A percentile compares a stretch with the other conserved stretches of the same genome.
These are phyloP conservation scores for Mycena venus DNA, from an alignment of 768 basidiomycete species.

Conservation along the genomic window DNA sequence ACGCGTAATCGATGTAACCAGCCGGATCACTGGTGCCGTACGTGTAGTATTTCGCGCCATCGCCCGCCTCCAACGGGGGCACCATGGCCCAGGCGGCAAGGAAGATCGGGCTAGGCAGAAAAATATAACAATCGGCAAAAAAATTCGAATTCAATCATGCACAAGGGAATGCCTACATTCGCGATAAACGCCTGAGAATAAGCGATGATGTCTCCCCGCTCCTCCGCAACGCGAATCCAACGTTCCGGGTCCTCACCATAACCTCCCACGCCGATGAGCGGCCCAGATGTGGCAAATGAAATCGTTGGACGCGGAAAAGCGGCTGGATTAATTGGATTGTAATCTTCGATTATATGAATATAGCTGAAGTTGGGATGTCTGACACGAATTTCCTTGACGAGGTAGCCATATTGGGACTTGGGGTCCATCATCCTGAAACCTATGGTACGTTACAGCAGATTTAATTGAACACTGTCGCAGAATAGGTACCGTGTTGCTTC, in stretches of 20 bases:
- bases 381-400: slow-evolving; percentile 41
- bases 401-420: slow-evolving; percentile 45
- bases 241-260: slow-evolving; percentile 50
- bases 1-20: slow-evolving; percentile 53
- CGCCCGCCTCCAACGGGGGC: slow-evolving; percentile 38
- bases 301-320: slow-evolving; percentile 54
- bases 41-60: slow-evolving; percentile 37
- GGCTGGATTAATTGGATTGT: background rate
- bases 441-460: background rate
- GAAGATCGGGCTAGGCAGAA: slow-evolving; percentile 43
- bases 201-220: slow-evolving; percentile 29
- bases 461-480: background rate
- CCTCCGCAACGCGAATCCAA: slow-evolving; percentile 53
- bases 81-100: slow-evolving; percentile 36
- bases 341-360: slow-evolving; percentile 54
- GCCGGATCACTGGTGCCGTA: slow-evolving; percentile 27
- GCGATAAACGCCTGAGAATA: slow-evolving; percentile 40
- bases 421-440: background rate
- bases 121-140: background rate
- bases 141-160: background rate
- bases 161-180: slow-evolving; percentile 51
- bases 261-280: slow-evolving; percentile 59
- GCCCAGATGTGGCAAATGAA: slow-evolving; percentile 62
- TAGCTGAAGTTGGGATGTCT: slow-evolving; percentile 56
- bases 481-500: slow-evolving; percentile 51